Evolutionary conservation across 495 filamentous ascomycete species (phyloP).

Genomic region (Endocarpon pusillum): DNA sequence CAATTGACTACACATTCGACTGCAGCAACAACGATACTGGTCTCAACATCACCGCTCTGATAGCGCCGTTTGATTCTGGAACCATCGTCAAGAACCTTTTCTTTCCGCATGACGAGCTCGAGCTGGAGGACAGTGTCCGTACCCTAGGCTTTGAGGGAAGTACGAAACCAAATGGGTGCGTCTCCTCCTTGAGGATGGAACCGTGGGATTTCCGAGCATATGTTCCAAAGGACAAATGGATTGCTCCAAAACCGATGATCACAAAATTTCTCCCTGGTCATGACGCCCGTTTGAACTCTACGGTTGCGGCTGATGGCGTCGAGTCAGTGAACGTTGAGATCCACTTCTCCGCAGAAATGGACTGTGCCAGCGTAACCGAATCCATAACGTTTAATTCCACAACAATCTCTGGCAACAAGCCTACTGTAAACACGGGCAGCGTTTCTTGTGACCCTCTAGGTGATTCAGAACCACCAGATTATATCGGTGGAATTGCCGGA

Average conservation of each 20-base stretch:
- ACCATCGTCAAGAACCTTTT: slow-evolving; percentile 51
- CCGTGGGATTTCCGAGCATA: slow-evolving; percentile 48
- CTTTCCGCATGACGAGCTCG: slow-evolving; percentile 41
- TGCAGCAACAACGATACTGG: slow-evolving; percentile 26
- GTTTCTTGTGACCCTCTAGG: slow-evolving; percentile 25
- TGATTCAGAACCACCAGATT: slow-evolving; percentile 10
- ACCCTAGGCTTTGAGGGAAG: slow-evolving; percentile 29
- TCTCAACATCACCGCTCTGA: slow-evolving; percentile 21
- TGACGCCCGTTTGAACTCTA: slow-evolving; percentile 39
- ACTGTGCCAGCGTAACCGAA: slow-evolving; percentile 36
- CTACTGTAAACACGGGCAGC: slow-evolving; percentile 23
- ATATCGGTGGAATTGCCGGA: slow-evolving; percentile 33
- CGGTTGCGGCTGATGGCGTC: slow-evolving; percentile 21
- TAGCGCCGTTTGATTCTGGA: slow-evolving; percentile 39
- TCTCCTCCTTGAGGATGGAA: slow-evolving; percentile 32
- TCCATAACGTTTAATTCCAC: slow-evolving; percentile 36
- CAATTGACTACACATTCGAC: slow-evolving; percentile 42
- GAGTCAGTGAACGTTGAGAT: slow-evolving; percentile 34
- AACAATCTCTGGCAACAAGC: slow-evolving; percentile 23
- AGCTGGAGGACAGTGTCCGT: slow-evolving; percentile 21
- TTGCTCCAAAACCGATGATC: slow-evolving; percentile 43
- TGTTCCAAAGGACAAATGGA: slow-evolving; percentile 34
- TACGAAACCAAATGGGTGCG: slow-evolving; percentile 35
- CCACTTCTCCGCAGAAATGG: slow-evolving; percentile 46
- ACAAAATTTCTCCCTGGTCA: slow-evolving; percentile 49